Conservation (phyloP, 306 rosid species). For the Glycine latifolia region DNA sequence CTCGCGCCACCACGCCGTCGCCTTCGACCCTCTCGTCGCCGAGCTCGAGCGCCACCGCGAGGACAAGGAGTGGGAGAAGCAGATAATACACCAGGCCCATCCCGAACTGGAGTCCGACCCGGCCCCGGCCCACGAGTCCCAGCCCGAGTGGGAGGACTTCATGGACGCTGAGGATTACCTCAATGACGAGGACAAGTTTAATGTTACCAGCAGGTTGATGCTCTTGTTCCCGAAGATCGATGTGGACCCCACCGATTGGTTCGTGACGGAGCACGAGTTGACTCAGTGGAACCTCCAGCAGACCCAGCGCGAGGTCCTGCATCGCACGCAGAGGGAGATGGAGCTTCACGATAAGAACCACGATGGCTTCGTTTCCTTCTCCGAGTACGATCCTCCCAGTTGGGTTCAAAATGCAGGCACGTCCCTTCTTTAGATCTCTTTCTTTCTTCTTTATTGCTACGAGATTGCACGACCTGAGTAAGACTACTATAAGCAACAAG, state of each 20-base stretch:
- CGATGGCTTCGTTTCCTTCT: constrained; percentile 76
- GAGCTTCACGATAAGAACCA: constrained; percentile 87
- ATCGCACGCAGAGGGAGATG: constrained; percentile 81
- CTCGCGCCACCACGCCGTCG: constrained; percentile 52
- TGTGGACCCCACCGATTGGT: constrained; percentile 68
- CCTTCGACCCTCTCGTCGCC: constrained; percentile 91
- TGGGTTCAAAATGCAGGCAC: constrained; percentile 83
- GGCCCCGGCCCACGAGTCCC: constrained; percentile 82
- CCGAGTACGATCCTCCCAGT: constrained; percentile 91
- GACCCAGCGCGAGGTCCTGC: constrained; percentile 74
- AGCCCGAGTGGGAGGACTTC: constrained; percentile 93
- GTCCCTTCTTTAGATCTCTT: constrained; percentile 32
- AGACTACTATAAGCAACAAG: no score
- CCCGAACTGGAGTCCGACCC: constrained; percentile 68
- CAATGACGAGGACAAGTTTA: constrained; percentile 87
- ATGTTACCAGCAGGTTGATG: constrained; percentile 67
- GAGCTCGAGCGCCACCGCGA: constrained; percentile 91
- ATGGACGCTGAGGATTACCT: constrained; percentile 88
- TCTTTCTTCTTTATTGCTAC: no score
- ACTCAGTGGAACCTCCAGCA: constrained; percentile 83
- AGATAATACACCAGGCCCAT: constrained; percentile 65
- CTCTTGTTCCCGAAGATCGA: constrained; percentile 86
- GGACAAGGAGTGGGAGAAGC: constrained; percentile 87
- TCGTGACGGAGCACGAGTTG: constrained; percentile 70
- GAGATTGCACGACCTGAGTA: no score